phyloP scores from a whole-genome alignment of 2,329 filamentous ascomycete genomes.

The Aureobasidium sp. region DNA sequence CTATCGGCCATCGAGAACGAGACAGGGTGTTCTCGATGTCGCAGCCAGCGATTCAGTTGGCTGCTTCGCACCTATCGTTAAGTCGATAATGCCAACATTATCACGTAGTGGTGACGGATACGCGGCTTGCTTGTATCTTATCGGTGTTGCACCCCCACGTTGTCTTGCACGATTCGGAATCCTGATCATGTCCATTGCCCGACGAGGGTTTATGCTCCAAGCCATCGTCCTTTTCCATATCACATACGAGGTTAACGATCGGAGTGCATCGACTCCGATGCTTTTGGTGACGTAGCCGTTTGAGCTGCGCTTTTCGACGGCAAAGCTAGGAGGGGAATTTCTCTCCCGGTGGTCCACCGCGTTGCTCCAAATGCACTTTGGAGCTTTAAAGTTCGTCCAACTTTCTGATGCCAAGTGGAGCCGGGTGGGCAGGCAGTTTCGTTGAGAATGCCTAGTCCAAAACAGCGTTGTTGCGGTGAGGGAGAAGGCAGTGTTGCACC shows the following conservation, averaged over 20 bases:
- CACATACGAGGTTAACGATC: neutral
- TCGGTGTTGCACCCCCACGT: neutral
- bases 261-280: neutral
- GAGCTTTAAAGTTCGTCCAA: neutral
- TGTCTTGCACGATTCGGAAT: neutral
- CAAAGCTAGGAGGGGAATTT: neutral
- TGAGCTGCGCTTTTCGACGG: neutral
- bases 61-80: neutral
- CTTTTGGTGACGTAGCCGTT: neutral
- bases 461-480: neutral
- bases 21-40: neutral
- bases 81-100: neutral
- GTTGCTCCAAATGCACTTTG: neutral
- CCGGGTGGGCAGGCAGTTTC: neutral
- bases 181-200: neutral
- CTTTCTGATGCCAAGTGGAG: neutral
- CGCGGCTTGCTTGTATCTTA: neutral
- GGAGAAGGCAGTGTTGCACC: neutral
- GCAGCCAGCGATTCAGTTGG: neutral
- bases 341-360: neutral
- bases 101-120: neutral
- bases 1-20: neutral
- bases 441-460: slow-evolving; percentile 4
- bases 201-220: neutral
- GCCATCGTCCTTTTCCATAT: neutral